These are phyloP conservation scores for Antitrichia curtipendula DNA, from an alignment of 225 moss, liverwort and hornwort genomes.

Conservation along the genomic window DNA sequence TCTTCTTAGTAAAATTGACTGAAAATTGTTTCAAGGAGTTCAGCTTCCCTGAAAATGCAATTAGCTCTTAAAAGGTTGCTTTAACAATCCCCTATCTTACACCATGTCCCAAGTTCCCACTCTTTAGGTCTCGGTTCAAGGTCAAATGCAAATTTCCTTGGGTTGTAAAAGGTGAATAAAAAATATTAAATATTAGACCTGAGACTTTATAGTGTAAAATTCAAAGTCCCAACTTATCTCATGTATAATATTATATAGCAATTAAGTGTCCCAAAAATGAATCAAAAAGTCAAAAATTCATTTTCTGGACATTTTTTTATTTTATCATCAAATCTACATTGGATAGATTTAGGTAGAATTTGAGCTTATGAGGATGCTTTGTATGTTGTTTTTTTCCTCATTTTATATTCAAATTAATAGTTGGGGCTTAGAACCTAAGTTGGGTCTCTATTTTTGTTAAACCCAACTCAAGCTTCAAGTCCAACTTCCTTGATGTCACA, in stretches of 20 bases:
- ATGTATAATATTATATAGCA: background rate
- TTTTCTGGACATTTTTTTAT: background rate
- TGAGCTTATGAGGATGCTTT: background rate
- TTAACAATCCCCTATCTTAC: too few species aligned
- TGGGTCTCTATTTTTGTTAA: too few species aligned
- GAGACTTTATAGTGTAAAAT: background rate
- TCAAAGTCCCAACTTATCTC: background rate
- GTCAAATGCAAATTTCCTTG: background rate
- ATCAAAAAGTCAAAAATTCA: background rate
- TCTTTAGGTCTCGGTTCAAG: accelerated
- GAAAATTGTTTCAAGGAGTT: too few species aligned
- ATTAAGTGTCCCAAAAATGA: too few species aligned
- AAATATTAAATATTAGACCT: background rate
- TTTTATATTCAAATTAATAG: background rate
- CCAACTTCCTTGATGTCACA: background rate
- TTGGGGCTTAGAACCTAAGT: accelerated
- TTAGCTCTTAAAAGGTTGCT: too few species aligned
- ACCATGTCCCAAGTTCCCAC: background rate
- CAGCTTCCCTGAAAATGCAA: too few species aligned
- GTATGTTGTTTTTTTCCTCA: background rate
- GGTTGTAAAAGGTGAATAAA: background rate
- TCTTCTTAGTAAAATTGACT: too few species aligned
- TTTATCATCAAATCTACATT: background rate
- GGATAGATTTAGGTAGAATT: background rate
- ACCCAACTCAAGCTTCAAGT: background rate